Conservation (phyloP, 352 stramenopile genomes). For the Nothophytophthora sp. region DNA sequence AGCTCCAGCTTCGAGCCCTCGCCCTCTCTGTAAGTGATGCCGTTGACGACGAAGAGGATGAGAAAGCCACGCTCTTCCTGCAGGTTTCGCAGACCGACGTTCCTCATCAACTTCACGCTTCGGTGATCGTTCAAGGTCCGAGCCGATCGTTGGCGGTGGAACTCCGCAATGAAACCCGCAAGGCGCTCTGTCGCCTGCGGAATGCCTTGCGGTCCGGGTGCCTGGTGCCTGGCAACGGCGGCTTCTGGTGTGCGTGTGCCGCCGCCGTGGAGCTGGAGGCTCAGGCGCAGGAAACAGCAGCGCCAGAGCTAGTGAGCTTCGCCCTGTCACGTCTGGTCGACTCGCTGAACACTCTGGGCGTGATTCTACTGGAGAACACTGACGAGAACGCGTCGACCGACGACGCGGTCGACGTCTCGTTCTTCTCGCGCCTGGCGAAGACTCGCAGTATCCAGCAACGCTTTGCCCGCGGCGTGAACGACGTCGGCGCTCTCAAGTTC, state of each 20-base stretch:
- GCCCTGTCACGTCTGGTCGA: constrained; percentile 4
- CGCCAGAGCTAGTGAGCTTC: constrained; percentile 11
- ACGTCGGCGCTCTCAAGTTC: constrained; percentile 24
- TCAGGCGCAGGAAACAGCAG: background rate
- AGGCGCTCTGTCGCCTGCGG: constrained; percentile 18
- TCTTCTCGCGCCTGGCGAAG: constrained; percentile 18
- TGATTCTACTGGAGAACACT: constrained; percentile 26
- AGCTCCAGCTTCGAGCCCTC: constrained; percentile 10
- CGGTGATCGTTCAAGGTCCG: constrained; percentile 21
- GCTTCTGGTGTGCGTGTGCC: constrained; percentile 28
- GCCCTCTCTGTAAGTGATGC: constrained; percentile 6
- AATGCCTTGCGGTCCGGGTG: constrained; percentile 20
- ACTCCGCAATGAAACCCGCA: constrained; percentile 10
- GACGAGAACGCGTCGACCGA: background rate
- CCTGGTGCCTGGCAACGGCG: constrained; percentile 22
- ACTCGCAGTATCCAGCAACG: constrained; percentile 11
- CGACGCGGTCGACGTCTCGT: constrained; percentile 3
- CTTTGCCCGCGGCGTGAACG: constrained; percentile 19
- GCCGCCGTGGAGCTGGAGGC: constrained; percentile 10
- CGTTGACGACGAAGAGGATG: constrained; percentile 13
- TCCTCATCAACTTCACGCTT: constrained; percentile 6
- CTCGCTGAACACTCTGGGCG: constrained; percentile 13
- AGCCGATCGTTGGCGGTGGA: constrained; percentile 22
- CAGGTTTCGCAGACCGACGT: constrained; percentile 2
- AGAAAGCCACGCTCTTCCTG: constrained; percentile 12